These are phyloP conservation scores for Gymnopus androsaceus DNA, from an alignment of 1,284 basidiomycete genomes.

Conservation along the genomic window DNA sequence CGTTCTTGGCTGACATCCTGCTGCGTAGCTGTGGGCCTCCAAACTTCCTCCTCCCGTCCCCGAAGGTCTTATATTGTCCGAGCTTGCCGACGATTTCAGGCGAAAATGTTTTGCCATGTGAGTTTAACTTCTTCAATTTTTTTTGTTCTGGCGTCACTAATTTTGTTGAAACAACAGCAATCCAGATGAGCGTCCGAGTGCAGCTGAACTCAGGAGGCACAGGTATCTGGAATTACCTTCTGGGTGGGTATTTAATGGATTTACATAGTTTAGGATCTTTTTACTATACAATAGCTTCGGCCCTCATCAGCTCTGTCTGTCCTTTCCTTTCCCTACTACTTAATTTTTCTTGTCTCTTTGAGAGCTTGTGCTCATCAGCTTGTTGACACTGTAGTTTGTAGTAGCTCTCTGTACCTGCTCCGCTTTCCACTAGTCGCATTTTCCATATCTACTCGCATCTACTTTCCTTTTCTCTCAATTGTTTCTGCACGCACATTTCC, in stretches of 20 bases:
- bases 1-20: slow-evolving; percentile 3
- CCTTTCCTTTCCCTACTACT: neutral
- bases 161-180: slow-evolving; percentile 51
- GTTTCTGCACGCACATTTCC: slow-evolving; percentile 15
- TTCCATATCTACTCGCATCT: slow-evolving; percentile 23
- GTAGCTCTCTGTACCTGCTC: neutral
- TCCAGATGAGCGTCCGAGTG: slow-evolving; percentile 84
- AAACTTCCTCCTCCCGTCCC: slow-evolving; percentile 90
- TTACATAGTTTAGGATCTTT: slow-evolving; percentile 35
- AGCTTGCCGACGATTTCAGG: slow-evolving; percentile 85
- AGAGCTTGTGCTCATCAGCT: slow-evolving; percentile 7
- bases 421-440: slow-evolving; percentile 2
- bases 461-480: slow-evolving; percentile 16
- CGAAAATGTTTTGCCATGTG: slow-evolving; percentile 89
- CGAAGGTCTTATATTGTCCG: slow-evolving; percentile 73
- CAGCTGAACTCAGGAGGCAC: slow-evolving; percentile 81
- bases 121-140: slow-evolving; percentile 29
- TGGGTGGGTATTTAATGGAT: slow-evolving; percentile 78
- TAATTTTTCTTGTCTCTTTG: slow-evolving; percentile 1
- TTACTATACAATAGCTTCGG: neutral
- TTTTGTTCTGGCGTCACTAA: slow-evolving; percentile 13
- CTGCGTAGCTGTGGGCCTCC: slow-evolving; percentile 71
- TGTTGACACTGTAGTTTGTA: slow-evolving; percentile 11
- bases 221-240: slow-evolving; percentile 78
- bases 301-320: neutral